Conservation (phyloP, 2,329 filamentous ascomycete species). For the Ophiostoma populinum region DNA sequence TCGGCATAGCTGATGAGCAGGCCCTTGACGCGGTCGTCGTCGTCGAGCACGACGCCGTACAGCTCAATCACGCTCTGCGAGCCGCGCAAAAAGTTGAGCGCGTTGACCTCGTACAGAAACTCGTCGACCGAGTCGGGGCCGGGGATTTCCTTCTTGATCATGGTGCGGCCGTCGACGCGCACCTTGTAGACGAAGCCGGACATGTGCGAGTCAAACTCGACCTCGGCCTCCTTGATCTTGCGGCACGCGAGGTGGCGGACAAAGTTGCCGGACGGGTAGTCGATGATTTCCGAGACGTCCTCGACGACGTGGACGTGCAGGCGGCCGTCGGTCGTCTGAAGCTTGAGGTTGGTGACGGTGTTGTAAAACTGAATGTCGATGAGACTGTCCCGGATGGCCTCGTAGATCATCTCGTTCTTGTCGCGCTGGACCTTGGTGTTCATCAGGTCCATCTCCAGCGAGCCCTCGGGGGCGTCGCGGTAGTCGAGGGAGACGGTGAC, state of each 20-base stretch:
- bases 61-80: conserved; percentile 70
- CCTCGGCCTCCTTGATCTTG: conserved; percentile 51
- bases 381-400: conserved; percentile 81
- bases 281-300: conserved; percentile 86
- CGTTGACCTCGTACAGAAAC: conserved; percentile 94
- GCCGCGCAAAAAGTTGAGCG: conserved; percentile 58
- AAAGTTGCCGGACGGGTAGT: conserved; percentile 57
- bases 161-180: conserved; percentile 43
- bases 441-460: conserved; percentile 69
- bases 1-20: conserved; percentile 78
- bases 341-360: conserved; percentile 86
- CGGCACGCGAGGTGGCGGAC: conserved; percentile 55
- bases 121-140: conserved; percentile 90
- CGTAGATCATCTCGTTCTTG: conserved; percentile 85
- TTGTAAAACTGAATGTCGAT: conserved; percentile 91
- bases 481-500: conserved; percentile 94
- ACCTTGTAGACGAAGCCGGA: conserved; percentile 98
- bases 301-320: conserved; percentile 97
- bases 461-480: conserved; percentile 58
- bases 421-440: conserved; percentile 70
- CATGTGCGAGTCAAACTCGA: conserved; percentile 80
- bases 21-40: conserved; percentile 63
- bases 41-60: conserved; percentile 75
- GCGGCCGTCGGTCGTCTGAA: conserved; percentile 73
- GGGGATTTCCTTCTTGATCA: conserved; percentile 97